Conservation (phyloP, 192 early-diverging fungal species). For the Pilobolus umbonatus region DNA sequence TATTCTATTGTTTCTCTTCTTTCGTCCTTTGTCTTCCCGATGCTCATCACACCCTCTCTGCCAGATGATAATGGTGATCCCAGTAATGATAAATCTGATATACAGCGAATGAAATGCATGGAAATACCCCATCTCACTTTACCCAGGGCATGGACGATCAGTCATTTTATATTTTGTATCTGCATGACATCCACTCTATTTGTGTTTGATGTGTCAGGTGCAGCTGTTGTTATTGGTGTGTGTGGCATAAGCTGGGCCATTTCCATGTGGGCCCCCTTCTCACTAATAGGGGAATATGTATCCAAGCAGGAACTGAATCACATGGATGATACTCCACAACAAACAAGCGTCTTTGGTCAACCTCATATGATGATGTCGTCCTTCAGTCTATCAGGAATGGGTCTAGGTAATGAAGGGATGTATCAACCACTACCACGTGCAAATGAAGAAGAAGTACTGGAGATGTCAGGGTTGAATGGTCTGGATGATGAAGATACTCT, state of each 20-base stretch:
- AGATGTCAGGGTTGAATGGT: too few species aligned
- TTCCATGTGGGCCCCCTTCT: conserved; percentile 90
- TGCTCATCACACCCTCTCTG: conserved; percentile 29
- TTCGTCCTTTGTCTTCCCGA: conserved; percentile 43
- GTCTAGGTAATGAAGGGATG: background rate
- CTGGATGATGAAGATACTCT: background rate
- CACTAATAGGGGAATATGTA: conserved; percentile 78
- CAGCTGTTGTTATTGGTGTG: conserved; percentile 63
- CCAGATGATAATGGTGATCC: background rate
- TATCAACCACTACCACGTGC: background rate
- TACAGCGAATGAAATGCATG: background rate
- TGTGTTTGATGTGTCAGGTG: conserved; percentile 45
- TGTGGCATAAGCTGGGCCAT: conserved; percentile 86
- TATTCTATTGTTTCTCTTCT: conserved; percentile 76
- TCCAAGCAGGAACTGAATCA: conserved; percentile 29
- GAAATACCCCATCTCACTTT: conserved; percentile 22
- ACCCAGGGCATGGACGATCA: conserved; percentile 63
- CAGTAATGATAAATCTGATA: background rate
- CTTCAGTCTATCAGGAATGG: conserved; percentile 18
- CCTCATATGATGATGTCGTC: conserved; percentile 12
- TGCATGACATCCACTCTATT: conserved; percentile 68
- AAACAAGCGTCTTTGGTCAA: background rate
- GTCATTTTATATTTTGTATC: conserved; percentile 62
- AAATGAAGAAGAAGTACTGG: too few species aligned
- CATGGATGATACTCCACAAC: background rate